Evolutionary conservation across 2,329 filamentous ascomycete species (phyloP).

Genomic region (Aspergillus brunneoviolaceus): DNA sequence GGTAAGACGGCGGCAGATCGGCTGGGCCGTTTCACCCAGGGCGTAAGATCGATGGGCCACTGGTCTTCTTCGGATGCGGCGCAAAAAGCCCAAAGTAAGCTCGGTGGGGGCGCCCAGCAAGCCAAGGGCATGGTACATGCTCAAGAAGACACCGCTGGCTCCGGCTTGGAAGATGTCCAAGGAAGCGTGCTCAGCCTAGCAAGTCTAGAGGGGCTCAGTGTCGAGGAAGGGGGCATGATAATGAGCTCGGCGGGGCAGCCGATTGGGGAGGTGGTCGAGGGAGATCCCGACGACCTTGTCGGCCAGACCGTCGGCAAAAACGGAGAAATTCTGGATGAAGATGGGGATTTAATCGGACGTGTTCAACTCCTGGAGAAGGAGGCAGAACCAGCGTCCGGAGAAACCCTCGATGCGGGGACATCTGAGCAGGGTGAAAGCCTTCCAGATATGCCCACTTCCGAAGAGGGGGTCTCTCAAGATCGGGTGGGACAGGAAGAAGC

Average conservation of each 20-base stretch:
- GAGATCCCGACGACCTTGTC: slow-evolving; percentile 42
- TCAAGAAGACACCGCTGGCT: background rate
- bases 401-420: background rate
- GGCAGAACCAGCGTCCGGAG: background rate
- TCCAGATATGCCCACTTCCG: background rate
- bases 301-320: slow-evolving; percentile 43
- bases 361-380: slow-evolving; percentile 24
- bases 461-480: background rate
- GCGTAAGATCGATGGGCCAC: background rate
- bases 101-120: background rate
- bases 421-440: background rate
- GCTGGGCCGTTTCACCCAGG: background rate
- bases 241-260: slow-evolving; percentile 35
- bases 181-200: slow-evolving; percentile 26
- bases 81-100: background rate
- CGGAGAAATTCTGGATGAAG: slow-evolving; percentile 34
- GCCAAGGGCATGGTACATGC: background rate
- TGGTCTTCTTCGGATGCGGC: background rate
- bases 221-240: slow-evolving; percentile 40
- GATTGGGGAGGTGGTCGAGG: slow-evolving; percentile 42
- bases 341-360: slow-evolving; percentile 39
- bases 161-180: slow-evolving; percentile 6
- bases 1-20: background rate
- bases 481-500: background rate
- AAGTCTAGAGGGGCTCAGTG: slow-evolving; percentile 40